Percentiles rank a stretch among this genome's conserved stretches.
Conservation (phyloP, 805 yeast genomes). For the Yarrowia phangngaensis region DNA sequence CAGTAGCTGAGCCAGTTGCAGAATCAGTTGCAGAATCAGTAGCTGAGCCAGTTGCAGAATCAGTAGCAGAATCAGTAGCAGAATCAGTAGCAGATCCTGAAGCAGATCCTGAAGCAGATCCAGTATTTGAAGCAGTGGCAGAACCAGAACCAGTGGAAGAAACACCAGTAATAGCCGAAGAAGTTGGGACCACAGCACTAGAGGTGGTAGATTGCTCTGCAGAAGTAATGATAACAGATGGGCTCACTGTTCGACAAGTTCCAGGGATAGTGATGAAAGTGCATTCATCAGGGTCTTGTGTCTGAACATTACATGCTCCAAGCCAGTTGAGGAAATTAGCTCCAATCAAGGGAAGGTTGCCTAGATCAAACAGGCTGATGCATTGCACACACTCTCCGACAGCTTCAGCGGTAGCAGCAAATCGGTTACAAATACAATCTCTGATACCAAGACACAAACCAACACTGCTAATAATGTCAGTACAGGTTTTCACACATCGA, state of each 20-base stretch:
- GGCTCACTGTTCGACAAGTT: background rate
- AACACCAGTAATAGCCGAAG: background rate
- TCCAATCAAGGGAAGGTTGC: background rate
- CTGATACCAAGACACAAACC: background rate
- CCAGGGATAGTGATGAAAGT: background rate
- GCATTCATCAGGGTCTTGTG: background rate
- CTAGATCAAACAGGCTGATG: background rate
- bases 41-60: background rate
- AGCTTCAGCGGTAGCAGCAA: background rate
- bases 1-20: background rate
- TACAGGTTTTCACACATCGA: background rate
- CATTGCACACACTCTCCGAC: slow-evolving; percentile 8
- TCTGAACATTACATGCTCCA: background rate
- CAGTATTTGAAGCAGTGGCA: background rate
- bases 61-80: background rate
- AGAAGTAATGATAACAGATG: background rate
- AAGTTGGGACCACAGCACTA: background rate
- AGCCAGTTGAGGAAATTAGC: background rate
- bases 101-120: slow-evolving; percentile 3
- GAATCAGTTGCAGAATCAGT: background rate
- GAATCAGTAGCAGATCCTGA: background rate
- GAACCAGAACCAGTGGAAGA: background rate
- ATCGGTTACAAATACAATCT: slow-evolving; percentile 10
- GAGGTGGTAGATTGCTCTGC: background rate
- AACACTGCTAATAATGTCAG: background rate